phyloP scores from a whole-genome alignment of 148 eudicot genomes.

The Vaccinium darrowii region DNA sequence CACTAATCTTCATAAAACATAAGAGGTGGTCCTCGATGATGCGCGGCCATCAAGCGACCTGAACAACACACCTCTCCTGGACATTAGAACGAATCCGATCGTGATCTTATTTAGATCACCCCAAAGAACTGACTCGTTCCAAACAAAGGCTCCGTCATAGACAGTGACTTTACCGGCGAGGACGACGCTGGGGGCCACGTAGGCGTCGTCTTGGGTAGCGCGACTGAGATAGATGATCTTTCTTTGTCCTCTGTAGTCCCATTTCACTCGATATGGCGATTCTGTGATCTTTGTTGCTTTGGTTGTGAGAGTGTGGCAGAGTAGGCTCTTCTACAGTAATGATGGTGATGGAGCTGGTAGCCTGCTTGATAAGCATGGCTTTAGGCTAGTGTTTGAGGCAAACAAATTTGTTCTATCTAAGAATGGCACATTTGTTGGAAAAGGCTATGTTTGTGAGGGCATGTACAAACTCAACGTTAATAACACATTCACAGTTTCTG shows the following conservation, averaged over 20 bases:
- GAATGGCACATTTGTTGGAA: too few relatives aligned
- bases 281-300: constrained; percentile 37
- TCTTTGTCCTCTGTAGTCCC: constrained; percentile 96
- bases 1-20: too few relatives aligned
- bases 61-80: constrained; percentile 87
- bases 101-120: constrained; percentile 93
- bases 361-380: too few relatives aligned
- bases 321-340: constrained; percentile 23
- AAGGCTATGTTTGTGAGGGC: too few relatives aligned
- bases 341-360: too few relatives aligned
- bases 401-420: too few relatives aligned
- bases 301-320: constrained; percentile 26
- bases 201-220: constrained; percentile 93
- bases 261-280: constrained; percentile 79
- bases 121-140: constrained; percentile 84
- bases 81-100: constrained; percentile 82
- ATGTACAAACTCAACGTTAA: too few relatives aligned
- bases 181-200: constrained; percentile 92
- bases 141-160: constrained; percentile 85
- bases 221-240: constrained; percentile 74
- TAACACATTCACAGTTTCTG: too few relatives aligned
- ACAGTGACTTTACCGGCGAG: constrained; percentile 93
- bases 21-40: too few relatives aligned
- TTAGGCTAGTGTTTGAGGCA: too few relatives aligned
- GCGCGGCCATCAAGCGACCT: constrained; percentile 82